Conservation (phyloP, 257 asterid species). For the Vinca minor region DNA sequence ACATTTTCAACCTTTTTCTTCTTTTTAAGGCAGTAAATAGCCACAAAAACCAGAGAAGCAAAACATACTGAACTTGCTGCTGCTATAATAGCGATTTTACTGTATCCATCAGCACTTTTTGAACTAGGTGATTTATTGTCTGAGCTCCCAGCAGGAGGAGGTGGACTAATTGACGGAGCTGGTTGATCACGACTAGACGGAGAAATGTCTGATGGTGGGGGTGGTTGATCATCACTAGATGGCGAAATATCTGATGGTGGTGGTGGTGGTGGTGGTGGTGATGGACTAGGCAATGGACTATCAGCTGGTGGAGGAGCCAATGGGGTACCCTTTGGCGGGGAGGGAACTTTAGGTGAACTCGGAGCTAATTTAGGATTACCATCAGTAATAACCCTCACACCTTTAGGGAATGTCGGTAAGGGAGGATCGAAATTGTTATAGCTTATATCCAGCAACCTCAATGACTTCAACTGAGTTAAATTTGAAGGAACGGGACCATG, state of each 20-base stretch:
- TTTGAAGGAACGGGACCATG: slow-evolving; percentile 48
- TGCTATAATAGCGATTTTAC: slow-evolving; percentile 16
- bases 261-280: slow-evolving; percentile 16
- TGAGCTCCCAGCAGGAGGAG: slow-evolving; percentile 5
- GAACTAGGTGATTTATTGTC: slow-evolving; percentile 9
- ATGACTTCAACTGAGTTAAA: slow-evolving; percentile 36
- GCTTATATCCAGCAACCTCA: slow-evolving; percentile 53
- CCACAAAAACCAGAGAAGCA: slow-evolving; percentile 18
- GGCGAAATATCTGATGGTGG: slow-evolving; percentile 9
- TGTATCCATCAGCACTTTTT: slow-evolving; percentile 12
- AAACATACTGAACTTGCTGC: slow-evolving; percentile 22
- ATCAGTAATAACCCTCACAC: slow-evolving; percentile 38
- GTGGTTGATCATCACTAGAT: slow-evolving; percentile 10
- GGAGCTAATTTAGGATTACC: slow-evolving; percentile 32
- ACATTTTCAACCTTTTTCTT: slow-evolving; percentile 15
- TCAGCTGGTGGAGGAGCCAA: slow-evolving; percentile 12
- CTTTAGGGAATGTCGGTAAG: slow-evolving; percentile 43
- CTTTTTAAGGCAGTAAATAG: slow-evolving; percentile 27
- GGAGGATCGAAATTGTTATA: slow-evolving; percentile 56
- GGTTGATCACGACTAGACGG: too few relatives aligned
- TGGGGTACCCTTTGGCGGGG: slow-evolving; percentile 20
- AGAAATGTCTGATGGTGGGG: slow-evolving; percentile 16
- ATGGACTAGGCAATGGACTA: slow-evolving; percentile 13
- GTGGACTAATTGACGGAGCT: slow-evolving; percentile 8
- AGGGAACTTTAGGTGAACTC: slow-evolving; percentile 6